Evolutionary conservation across 2,329 filamentous ascomycete species (phyloP).

Genomic region (Penicillium sp.): DNA sequence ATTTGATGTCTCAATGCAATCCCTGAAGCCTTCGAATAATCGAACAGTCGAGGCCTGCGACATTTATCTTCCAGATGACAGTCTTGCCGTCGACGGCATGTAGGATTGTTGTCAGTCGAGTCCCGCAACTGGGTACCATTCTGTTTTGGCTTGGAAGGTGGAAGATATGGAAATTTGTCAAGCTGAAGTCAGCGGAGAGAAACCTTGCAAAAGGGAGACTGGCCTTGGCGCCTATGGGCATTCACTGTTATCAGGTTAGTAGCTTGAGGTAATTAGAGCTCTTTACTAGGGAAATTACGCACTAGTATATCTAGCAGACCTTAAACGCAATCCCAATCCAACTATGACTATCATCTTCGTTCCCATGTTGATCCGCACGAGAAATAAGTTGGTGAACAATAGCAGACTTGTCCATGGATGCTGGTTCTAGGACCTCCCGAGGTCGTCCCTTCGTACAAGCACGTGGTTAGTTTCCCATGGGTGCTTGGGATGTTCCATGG

Average conservation of each 20-base stretch:
- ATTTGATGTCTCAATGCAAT: neutral
- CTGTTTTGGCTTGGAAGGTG: neutral
- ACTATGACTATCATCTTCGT: neutral
- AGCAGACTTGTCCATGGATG: neutral
- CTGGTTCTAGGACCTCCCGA: neutral
- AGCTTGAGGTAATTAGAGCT: neutral
- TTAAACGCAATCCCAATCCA: neutral
- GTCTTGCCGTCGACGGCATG: neutral
- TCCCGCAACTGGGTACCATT: neutral
- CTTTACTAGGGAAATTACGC: neutral
- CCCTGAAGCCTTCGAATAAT: neutral
- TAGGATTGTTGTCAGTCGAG: neutral
- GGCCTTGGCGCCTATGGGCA: no score
- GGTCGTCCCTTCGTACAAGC: neutral
- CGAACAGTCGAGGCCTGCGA: conserved; percentile 3
- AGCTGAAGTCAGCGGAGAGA: neutral
- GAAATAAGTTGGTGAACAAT: neutral
- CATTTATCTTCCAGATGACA: neutral
- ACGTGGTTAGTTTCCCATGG: neutral
- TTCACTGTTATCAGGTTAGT: neutral
- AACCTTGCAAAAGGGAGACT: neutral
- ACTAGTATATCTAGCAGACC: neutral
- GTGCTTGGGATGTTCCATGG: neutral
- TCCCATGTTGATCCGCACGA: neutral
- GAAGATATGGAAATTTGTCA: neutral